Evolutionary conservation across 176 grass and related monocot genomes (phyloP).

Genomic region (Hyparrhenia diplandra): DNA sequence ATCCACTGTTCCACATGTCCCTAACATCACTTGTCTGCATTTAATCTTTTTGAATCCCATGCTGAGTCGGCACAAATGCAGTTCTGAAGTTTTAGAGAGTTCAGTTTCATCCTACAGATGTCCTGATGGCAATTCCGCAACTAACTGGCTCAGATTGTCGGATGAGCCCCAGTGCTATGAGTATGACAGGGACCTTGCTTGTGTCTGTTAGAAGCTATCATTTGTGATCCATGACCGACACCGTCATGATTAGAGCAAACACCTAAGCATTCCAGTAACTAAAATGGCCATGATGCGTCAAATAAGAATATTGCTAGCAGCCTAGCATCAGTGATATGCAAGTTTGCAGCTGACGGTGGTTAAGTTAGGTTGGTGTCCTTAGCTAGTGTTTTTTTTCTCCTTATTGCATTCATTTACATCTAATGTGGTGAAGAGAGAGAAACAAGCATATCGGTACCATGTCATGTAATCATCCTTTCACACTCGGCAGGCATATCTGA

Average conservation of each 20-base stretch:
- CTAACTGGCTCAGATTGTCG: conserved; percentile 8
- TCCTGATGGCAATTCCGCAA: conserved; percentile 17
- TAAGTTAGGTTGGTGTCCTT: neutral
- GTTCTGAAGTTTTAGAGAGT: neutral
- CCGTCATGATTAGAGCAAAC: conserved; percentile 3
- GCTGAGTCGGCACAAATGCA: neutral
- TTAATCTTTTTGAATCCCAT: neutral
- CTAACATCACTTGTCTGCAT: neutral
- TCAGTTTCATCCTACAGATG: neutral
- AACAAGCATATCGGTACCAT: neutral
- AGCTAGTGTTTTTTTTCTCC: neutral
- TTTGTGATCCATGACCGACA: conserved; percentile 30
- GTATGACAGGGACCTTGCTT: conserved; percentile 34
- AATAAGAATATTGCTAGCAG: neutral
- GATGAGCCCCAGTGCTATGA: conserved; percentile 11
- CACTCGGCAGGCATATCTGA: neutral
- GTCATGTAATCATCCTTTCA: conserved; percentile 1
- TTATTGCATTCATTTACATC: neutral
- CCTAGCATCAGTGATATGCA: neutral
- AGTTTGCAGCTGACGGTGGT: neutral
- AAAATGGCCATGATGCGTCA: neutral
- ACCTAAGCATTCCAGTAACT: conserved; percentile 15
- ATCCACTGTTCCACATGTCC: conserved; percentile 29
- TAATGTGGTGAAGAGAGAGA: neutral
- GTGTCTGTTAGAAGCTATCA: conserved; percentile 1